Evolutionary conservation across 495 filamentous ascomycete species (phyloP).

Genomic region (Mytilinidion resinicola): DNA sequence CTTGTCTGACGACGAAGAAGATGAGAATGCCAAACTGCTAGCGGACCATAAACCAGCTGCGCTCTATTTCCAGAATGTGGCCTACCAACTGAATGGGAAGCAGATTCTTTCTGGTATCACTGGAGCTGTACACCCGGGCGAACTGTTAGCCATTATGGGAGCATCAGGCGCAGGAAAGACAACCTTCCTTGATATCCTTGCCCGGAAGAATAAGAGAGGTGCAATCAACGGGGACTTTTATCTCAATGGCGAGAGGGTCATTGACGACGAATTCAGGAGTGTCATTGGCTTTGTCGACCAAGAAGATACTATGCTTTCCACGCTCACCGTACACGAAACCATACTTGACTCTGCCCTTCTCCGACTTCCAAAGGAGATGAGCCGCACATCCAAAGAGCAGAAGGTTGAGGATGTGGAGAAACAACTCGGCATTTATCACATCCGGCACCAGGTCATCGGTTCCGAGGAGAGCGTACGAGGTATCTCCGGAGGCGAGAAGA

Average conservation of each 20-base stretch:
- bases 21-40: conserved; percentile 78
- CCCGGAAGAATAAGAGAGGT: conserved; percentile 95
- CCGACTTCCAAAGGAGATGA: conserved; percentile 86
- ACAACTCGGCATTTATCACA: conserved; percentile 87
- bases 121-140: conserved; percentile 79
- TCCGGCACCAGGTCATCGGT: conserved; percentile 91
- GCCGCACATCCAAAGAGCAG: conserved; percentile 73
- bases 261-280: conserved; percentile 76
- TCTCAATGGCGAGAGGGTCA: conserved; percentile 87
- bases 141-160: conserved; percentile 96
- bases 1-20: conserved; percentile 80
- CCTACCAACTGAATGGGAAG: conserved; percentile 80
- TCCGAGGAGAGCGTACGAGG: conserved; percentile 94
- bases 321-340: conserved; percentile 95
- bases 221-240: conserved; percentile 74
- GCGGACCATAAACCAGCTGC: conserved; percentile 86
- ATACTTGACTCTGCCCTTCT: conserved; percentile 91
- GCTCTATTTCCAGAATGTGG: conserved; percentile 81
- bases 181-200: conserved; percentile 93
- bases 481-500: conserved; percentile 95
- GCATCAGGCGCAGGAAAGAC: conserved; percentile 97
- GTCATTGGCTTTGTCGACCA: conserved; percentile 97
- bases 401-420: conserved; percentile 87
- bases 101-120: conserved; percentile 74
- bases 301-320: conserved; percentile 96